Evolutionary conservation across 306 rosid species (phyloP).

Genomic region (Corylus avellana): DNA sequence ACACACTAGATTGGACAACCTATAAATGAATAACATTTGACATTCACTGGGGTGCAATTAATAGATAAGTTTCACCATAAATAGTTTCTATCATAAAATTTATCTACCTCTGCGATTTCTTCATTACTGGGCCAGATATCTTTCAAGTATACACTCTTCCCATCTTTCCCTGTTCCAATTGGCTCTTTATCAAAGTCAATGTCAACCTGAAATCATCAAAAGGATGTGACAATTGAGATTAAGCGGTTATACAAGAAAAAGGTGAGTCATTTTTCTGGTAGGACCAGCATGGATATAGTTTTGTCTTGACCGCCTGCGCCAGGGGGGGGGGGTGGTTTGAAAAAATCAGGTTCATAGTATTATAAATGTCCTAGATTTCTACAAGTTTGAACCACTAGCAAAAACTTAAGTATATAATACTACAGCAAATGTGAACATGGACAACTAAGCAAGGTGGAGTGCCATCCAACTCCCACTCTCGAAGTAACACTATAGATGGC

Average conservation of each 20-base stretch:
- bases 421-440: neutral
- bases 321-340: too few species aligned
- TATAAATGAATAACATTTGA: conserved; percentile 1
- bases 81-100: neutral
- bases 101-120: conserved; percentile 41
- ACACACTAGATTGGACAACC: conserved; percentile 39
- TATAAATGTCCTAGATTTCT: neutral
- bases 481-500: neutral
- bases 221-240: neutral
- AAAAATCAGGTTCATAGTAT: neutral
- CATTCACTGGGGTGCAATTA: neutral
- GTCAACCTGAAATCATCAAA: conserved; percentile 38
- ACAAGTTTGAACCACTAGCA: neutral
- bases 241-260: neutral
- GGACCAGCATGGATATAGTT: neutral
- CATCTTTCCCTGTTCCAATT: conserved; percentile 43
- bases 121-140: conserved; percentile 55
- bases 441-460: neutral
- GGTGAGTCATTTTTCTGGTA: neutral
- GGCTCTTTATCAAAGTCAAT: conserved; percentile 48
- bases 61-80: neutral
- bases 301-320: too few species aligned
- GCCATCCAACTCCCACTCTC: neutral
- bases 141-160: conserved; percentile 36
- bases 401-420: neutral